Evolutionary conservation across 2,329 filamentous ascomycete genomes (phyloP), one percentile per base, ranked within the genome.

Genomic region (Diaporthe ilicicola): DNA sequence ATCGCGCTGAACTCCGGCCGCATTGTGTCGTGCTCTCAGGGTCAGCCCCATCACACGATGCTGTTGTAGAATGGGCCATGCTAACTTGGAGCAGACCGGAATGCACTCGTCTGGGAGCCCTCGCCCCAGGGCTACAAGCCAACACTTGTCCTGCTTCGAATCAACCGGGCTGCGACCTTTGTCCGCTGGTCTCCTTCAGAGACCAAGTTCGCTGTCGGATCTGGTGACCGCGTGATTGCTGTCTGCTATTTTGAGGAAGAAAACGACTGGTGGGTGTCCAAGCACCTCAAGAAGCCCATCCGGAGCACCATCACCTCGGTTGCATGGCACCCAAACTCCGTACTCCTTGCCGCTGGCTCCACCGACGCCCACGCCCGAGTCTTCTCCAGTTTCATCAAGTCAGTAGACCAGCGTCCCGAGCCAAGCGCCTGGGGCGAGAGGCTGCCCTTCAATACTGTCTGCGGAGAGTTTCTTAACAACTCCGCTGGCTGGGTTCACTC

Each of bases 251-350:
- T 99, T 77, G 96, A 99, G 80, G 94, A 97, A 81, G 96, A 99
- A 83, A 98, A 99, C 83, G 95, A 99, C 86, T 99, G 96, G 96
- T 99, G 96, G 96, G 95, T 99, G 51, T 98, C 95, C 46, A 99
- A 99, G 88, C 96, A 99, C 84, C 85, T 99, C 79, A 98, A 98
- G 90, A 99, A 98, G 89, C 96, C 96, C 24, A 97, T 99, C 78
- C 93, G 95, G 76, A 97, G 94, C 81, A 99, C 96, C 70, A 95
- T 99, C 77, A 98, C 96, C 69, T 94, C 93, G 19, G 90, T 99
- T 54, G 92, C 92, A 70, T 99, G 96, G 96, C 96, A 99, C 82
- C 96, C 96, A 44, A 99, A 99, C 87, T 97, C 93, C 12, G 96
- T 99, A 19, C 89, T 99, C 39, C 87, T 99, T 29, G 96, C 95